phyloP scores from a whole-genome alignment of 352 stramenopile species.

The Thraustochytrium striatum region DNA sequence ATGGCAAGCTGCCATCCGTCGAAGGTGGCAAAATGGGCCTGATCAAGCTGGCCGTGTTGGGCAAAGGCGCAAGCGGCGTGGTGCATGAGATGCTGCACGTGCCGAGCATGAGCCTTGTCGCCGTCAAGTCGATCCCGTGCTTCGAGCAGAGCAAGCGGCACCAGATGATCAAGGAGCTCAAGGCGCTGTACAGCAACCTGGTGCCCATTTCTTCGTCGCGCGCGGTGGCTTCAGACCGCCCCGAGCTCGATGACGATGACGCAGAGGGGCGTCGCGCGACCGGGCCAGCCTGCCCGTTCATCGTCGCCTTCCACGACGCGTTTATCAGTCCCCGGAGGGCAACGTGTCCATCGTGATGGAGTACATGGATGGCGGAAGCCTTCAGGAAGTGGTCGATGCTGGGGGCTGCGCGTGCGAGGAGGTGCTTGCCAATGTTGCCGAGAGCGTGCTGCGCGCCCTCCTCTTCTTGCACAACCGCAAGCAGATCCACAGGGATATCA shows the following conservation, averaged over 20 bases:
- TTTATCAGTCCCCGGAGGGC: constrained; percentile 70
- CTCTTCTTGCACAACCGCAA: constrained; percentile 74
- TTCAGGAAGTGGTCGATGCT: constrained; percentile 77
- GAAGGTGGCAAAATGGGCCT: neutral
- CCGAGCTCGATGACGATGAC: no score
- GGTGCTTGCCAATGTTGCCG: constrained; percentile 68
- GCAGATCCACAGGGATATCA: constrained; percentile 80
- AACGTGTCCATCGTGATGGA: constrained; percentile 80
- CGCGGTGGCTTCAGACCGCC: neutral
- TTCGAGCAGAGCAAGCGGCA: constrained; percentile 71
- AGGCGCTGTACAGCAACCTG: constrained; percentile 74
- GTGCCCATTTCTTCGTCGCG: constrained; percentile 61
- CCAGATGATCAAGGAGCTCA: constrained; percentile 77
- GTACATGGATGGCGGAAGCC: constrained; percentile 82
- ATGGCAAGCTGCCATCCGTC: neutral
- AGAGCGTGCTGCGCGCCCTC: constrained; percentile 71
- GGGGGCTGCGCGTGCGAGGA: constrained; percentile 73
- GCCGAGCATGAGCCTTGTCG: constrained; percentile 71
- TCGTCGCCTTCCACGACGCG: constrained; percentile 80
- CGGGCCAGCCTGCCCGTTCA: constrained; percentile 60
- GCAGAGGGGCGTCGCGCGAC: neutral
- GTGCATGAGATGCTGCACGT: constrained; percentile 77
- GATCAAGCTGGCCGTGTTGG: constrained; percentile 39
- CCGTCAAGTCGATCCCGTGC: constrained; percentile 74
- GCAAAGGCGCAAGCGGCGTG: constrained; percentile 66